Evolutionary conservation across 106 monocot genomes (phyloP), one percentile per base, ranked within the genome.

Genomic region (Phalaenopsis equestris): DNA sequence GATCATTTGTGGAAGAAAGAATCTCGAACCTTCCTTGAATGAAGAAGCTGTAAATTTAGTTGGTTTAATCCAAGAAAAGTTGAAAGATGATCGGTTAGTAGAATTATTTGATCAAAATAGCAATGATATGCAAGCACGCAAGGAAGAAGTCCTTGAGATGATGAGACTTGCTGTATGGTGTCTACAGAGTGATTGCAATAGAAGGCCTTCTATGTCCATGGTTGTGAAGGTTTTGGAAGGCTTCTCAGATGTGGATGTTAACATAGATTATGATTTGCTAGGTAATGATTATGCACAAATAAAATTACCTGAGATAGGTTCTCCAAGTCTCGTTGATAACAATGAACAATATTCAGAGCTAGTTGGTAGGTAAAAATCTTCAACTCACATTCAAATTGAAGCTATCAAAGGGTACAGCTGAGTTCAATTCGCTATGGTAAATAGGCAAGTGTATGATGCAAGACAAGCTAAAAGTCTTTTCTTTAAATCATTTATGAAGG

Each of bases 81-180:
- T 64, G 64, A 64, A n/a, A 4, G 8, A n/a, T 64, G 23, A 64
- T 64, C 0, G 1, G 64, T n/a, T 78, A 3, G 15, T 18, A 4
- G 77, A 78, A 14, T 39, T 78, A 2, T 14, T 78, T 4, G 77
- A 56, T 41, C 6, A 19, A 39, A 14, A 19, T 1, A 38, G 15
- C 23, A 48, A 1, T 15, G 49, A 77, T 77, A 52, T 77, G 24
- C 76, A 48, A 0, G 1, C 12, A 5, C 77, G 19, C 47, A 17
- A 1, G 18, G 19, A 56, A 30, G 56, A 78, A 78, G 36, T 39
- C 8, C 1, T 56, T 17, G 77, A 57, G 38, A 57, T 56, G 38
- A 23, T 78, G 56, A 78, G 41, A 8, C 55, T 78, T 38, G 55
- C 77, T 8, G 47, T 78, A 41, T 78, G 77, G 79, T 79, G 79